Conservation (phyloP, 164 flowering plant genomes). For the Paratinospora sagittata region DNA sequence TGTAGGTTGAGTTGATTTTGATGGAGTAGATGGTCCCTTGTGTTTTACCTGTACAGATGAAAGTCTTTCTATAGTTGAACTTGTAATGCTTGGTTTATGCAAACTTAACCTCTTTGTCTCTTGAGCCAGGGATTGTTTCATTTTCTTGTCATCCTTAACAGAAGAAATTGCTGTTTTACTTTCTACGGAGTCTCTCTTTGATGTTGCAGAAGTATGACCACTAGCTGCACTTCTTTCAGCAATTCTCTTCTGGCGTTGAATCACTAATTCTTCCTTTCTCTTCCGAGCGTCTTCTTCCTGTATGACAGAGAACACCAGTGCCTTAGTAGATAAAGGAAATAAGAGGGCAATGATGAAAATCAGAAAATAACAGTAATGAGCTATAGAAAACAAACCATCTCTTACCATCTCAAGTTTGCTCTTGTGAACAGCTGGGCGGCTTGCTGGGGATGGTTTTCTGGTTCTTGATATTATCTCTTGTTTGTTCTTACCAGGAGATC, state of each 20-base stretch:
- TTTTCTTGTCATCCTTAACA: constrained; percentile 31
- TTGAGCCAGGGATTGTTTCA: constrained; percentile 20
- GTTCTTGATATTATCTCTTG: constrained; percentile 39
- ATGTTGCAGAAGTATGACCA: constrained; percentile 26
- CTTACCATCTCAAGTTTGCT: constrained; percentile 64
- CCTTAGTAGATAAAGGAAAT: not conserved
- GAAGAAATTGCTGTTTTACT: constrained; percentile 23
- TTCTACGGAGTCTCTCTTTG: constrained; percentile 25
- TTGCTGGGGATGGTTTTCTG: constrained; percentile 35
- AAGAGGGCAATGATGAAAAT: not conserved
- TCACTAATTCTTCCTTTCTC: constrained; percentile 58
- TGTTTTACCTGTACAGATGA: constrained; percentile 40
- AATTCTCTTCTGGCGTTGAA: constrained; percentile 78
- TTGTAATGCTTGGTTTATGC: constrained; percentile 40
- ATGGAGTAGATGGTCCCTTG: constrained; percentile 21
- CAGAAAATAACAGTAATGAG: not conserved
- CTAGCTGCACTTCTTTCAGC: constrained; percentile 70
- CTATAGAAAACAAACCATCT: not conserved
- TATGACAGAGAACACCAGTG: not conserved
- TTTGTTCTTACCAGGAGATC: constrained; percentile 39
- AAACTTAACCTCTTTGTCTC: constrained; percentile 29
- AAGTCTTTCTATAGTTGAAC: constrained; percentile 63
- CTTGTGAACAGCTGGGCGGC: constrained; percentile 36
- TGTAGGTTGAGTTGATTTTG: constrained; percentile 30
- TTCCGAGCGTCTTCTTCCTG: constrained; percentile 81